Conservation (phyloP, 768 basidiomycete genomes). For the Suillus subalutaceus region DNA sequence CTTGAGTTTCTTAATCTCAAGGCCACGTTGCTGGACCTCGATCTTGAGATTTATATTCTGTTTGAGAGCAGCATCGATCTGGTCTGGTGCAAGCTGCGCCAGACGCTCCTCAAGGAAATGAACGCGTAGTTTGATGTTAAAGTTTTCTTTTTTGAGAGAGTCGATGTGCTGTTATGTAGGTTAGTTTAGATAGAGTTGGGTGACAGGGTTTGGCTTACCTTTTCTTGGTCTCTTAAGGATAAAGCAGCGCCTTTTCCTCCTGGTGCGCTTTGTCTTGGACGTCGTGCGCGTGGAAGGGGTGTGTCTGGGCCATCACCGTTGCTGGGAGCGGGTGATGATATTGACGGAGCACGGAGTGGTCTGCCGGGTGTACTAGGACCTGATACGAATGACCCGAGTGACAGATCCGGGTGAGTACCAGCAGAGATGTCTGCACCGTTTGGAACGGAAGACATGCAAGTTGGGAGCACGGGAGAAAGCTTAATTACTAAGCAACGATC, state of each 20-base stretch:
- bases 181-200: neutral
- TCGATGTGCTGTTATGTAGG: conserved; percentile 76
- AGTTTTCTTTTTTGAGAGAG: conserved; percentile 95
- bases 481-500: neutral
- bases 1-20: conserved; percentile 91
- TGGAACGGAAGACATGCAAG: neutral
- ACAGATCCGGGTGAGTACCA: conserved; percentile 58
- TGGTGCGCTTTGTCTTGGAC: conserved; percentile 31
- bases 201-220: conserved; percentile 52
- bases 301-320: conserved; percentile 53
- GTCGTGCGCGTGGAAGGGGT: conserved; percentile 52
- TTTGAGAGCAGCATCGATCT: conserved; percentile 88
- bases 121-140: conserved; percentile 92
- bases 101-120: conserved; percentile 95
- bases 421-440: conserved; percentile 28
- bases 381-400: conserved; percentile 57
- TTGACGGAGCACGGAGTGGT: conserved; percentile 48
- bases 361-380: conserved; percentile 56
- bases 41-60: conserved; percentile 94
- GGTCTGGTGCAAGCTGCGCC: conserved; percentile 86
- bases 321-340: conserved; percentile 54
- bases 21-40: conserved; percentile 85
- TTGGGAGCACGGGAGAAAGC: neutral
- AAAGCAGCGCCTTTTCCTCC: conserved; percentile 48
- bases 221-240: conserved; percentile 95